phyloP scores from a whole-genome alignment of 2,329 filamentous ascomycete genomes.

The Paracamarosporium sp. region DNA sequence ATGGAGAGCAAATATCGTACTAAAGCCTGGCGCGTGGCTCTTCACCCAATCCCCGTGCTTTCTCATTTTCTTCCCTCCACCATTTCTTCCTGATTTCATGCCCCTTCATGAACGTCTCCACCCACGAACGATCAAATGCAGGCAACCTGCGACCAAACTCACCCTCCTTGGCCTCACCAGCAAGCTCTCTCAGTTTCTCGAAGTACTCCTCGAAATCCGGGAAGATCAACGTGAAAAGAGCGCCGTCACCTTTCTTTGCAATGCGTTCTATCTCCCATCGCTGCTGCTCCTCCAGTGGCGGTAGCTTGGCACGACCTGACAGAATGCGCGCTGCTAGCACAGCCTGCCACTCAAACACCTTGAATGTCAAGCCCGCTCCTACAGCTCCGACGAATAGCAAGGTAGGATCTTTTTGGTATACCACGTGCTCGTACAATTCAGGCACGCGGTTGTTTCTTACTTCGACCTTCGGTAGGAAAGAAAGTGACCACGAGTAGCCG shows the following conservation, averaged over 20 bases:
- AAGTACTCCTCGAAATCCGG: slow-evolving; percentile 72
- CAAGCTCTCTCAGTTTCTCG: slow-evolving; percentile 59
- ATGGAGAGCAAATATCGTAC: neutral
- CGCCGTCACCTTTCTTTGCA: slow-evolving; percentile 61
- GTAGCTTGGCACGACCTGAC: slow-evolving; percentile 61
- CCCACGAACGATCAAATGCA: slow-evolving; percentile 56
- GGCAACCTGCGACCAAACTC: slow-evolving; percentile 52
- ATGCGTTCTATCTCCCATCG: slow-evolving; percentile 66
- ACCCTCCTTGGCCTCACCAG: slow-evolving; percentile 54
- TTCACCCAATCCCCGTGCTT: slow-evolving; percentile 27
- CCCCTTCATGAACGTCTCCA: slow-evolving; percentile 59
- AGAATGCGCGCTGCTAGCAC: slow-evolving; percentile 66
- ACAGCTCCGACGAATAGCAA: slow-evolving; percentile 67
- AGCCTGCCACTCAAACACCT: slow-evolving; percentile 73
- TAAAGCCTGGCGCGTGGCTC: slow-evolving; percentile 2
- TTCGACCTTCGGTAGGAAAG: slow-evolving; percentile 58
- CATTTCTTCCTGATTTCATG: slow-evolving; percentile 64
- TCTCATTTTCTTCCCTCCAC: slow-evolving; percentile 62
- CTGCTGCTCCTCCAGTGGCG: slow-evolving; percentile 56
- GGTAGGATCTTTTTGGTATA: slow-evolving; percentile 61
- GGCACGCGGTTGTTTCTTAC: slow-evolving; percentile 63
- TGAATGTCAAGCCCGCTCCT: slow-evolving; percentile 63
- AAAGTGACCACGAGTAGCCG: slow-evolving; percentile 69
- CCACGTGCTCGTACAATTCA: slow-evolving; percentile 64
- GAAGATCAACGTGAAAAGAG: slow-evolving; percentile 63